Evolutionary conservation across 495 filamentous ascomycete species (phyloP).

Genomic region (Bacidia rubella): DNA sequence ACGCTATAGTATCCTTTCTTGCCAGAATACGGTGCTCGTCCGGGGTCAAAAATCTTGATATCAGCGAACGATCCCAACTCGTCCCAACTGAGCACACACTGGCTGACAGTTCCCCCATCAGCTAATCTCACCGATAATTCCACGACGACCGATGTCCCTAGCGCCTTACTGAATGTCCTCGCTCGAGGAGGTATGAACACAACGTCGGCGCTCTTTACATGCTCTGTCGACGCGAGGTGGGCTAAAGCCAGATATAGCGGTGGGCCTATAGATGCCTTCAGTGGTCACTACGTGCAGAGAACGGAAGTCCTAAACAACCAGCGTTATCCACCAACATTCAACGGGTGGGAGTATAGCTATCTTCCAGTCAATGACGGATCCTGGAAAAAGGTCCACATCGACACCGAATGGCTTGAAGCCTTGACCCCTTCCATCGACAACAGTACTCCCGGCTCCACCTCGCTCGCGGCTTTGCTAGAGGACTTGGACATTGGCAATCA

Average conservation of each 20-base stretch:
- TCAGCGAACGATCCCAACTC: neutral
- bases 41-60: neutral
- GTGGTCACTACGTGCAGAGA: constrained; percentile 6
- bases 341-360: constrained; percentile 8
- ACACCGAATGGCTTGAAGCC: constrained; percentile 8
- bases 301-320: neutral
- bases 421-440: constrained; percentile 3
- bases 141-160: constrained; percentile 6
- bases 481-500: constrained; percentile 5
- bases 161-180: constrained; percentile 3
- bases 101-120: constrained; percentile 1
- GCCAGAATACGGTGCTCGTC: constrained; percentile 5
- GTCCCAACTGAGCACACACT: neutral
- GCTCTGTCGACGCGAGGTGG: constrained; percentile 12
- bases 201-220: neutral
- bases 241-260: constrained; percentile 1
- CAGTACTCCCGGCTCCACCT: constrained; percentile 4
- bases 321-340: neutral
- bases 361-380: constrained; percentile 9
- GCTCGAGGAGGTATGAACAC: neutral
- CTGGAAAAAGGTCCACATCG: constrained; percentile 8
- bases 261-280: constrained; percentile 1
- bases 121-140: constrained; percentile 2
- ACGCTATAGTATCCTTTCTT: constrained; percentile 7
- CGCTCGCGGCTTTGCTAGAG: constrained; percentile 5